Evolutionary conservation across 768 basidiomycete species (phyloP).

Genomic region (Phaffia tasmanica): DNA sequence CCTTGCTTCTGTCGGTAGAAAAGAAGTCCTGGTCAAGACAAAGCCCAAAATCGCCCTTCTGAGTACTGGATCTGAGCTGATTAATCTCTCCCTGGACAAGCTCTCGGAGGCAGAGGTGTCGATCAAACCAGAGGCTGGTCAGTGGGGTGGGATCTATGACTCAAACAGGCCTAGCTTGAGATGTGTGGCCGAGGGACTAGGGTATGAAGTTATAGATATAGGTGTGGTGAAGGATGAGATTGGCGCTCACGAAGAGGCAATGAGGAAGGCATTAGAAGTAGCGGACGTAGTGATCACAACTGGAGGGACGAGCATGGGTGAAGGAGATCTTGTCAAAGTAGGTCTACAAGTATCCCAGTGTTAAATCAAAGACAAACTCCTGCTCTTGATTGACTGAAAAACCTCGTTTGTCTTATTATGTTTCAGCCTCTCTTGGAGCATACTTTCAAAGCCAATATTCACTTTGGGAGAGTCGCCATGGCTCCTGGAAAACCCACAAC

Average conservation of each 20-base stretch:
- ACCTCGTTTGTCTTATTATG: not conserved
- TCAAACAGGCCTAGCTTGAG: constrained; percentile 73
- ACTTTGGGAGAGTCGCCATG: constrained; percentile 74
- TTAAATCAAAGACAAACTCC: not conserved
- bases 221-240: constrained; percentile 65
- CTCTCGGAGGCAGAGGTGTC: too few relatives aligned
- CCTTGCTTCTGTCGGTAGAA: constrained; percentile 63
- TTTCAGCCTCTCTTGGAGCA: constrained; percentile 63
- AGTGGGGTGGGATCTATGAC: constrained; percentile 69
- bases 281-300: constrained; percentile 74
- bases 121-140: constrained; percentile 32
- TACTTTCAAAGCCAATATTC: constrained; percentile 59
- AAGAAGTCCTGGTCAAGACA: constrained; percentile 54
- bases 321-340: constrained; percentile 65
- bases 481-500: constrained; percentile 68
- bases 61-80: constrained; percentile 75
- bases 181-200: constrained; percentile 58
- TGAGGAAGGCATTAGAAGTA: constrained; percentile 48
- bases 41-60: constrained; percentile 69
- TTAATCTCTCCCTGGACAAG: constrained; percentile 44
- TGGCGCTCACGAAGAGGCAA: constrained; percentile 41
- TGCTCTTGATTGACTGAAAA: not conserved
- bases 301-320: constrained; percentile 85
- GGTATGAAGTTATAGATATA: constrained; percentile 65
- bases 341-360: not conserved